Base-by-base conservation (phyloP, 129 eudicot species). In the Artemisia annua region DNA sequence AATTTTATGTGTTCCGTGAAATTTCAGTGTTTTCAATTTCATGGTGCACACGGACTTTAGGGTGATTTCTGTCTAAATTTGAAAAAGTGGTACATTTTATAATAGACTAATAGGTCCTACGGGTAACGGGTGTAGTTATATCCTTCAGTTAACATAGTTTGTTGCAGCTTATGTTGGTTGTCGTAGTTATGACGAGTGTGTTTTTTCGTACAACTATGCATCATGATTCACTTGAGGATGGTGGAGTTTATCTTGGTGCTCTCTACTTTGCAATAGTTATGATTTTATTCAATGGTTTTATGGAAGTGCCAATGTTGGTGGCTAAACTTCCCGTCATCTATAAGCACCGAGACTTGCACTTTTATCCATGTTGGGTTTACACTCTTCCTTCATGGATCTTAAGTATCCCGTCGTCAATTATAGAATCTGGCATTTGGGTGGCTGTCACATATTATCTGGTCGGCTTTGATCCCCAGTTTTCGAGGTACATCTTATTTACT, bases 301-400 rank as follows among this genome's bases (percentile, higher is more conserved):
- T 81, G 89, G 98, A 94, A 81, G 92, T 94, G 17, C 96, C 97
- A 1, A 80, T 94, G 89, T 81, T 85, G 82, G 84, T 94, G 71
- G 81, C 87, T 3, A 94, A 88, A 83, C 98, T 94, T 83, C 98
- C 98, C 19, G 91, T 90, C 49, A 83, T 94, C 63, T 94, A 94
- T 83, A 90, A 94, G 75, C 98, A 94, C 51, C 76, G 98, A 67
- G 97, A 94, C 63, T 76, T 90, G 67, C 86, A 65, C 48, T 90
- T 94, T 74, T 94, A 86, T 72, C 98, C 98, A n/a, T 85, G 91
- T 75, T 94, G 98, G 98, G 88, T 85, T 68, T 94, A 84, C 80
- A 83, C 98, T 3, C 78, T 94, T 75, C 96, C 98, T 52, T 87
- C 97, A 3, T 94, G 98, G 98, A 20, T 94, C 59, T 75, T 94